Conservation (phyloP, 1,284 basidiomycete genomes). For the Volvariella volvacea region DNA sequence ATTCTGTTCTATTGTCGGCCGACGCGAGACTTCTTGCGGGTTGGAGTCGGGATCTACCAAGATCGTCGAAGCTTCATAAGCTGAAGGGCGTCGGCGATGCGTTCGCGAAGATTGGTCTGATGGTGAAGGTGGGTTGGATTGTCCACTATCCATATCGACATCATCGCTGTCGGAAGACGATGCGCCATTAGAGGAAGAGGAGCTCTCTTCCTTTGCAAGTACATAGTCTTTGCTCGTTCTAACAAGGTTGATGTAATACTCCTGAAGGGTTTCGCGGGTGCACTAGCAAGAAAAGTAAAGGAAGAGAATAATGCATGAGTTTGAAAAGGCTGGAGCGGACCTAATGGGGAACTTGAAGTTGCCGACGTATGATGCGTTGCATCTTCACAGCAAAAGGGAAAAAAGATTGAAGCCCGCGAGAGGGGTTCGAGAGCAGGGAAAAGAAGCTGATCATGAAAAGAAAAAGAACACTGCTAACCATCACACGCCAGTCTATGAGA, state of each 20-base stretch:
- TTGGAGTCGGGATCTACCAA: slow-evolving; percentile 39
- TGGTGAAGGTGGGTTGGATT: slow-evolving; percentile 50
- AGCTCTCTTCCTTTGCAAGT: slow-evolving; percentile 37
- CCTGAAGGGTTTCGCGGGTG: slow-evolving; percentile 73
- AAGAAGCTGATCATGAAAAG: slow-evolving; percentile 3
- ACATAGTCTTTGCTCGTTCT: slow-evolving; percentile 55
- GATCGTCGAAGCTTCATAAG: slow-evolving; percentile 42
- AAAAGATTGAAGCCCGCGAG: slow-evolving; percentile 13
- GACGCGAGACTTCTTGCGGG: slow-evolving; percentile 38
- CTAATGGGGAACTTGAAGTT: too few species aligned
- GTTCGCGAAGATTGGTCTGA: slow-evolving; percentile 17
- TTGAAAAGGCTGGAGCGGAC: slow-evolving; percentile 15
- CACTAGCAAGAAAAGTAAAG: slow-evolving; percentile 42
- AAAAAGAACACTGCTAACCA: slow-evolving; percentile 54
- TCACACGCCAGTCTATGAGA: slow-evolving; percentile 88
- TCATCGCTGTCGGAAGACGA: slow-evolving; percentile 52
- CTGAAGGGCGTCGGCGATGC: slow-evolving; percentile 9
- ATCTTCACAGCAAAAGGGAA: slow-evolving; percentile 9
- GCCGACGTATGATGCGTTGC: slow-evolving; percentile 10
- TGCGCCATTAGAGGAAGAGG: slow-evolving; percentile 23
- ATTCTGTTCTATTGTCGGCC: slow-evolving; percentile 71
- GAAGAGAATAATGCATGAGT: slow-evolving; percentile 10
- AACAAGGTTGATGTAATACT: slow-evolving; percentile 81
- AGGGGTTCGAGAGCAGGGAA: slow-evolving; percentile 9
- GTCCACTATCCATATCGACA: slow-evolving; percentile 44